These are phyloP conservation scores for Aspergillus ochraceus DNA, from an alignment of 2,329 filamentous ascomycete genomes.

Conservation along the genomic window DNA sequence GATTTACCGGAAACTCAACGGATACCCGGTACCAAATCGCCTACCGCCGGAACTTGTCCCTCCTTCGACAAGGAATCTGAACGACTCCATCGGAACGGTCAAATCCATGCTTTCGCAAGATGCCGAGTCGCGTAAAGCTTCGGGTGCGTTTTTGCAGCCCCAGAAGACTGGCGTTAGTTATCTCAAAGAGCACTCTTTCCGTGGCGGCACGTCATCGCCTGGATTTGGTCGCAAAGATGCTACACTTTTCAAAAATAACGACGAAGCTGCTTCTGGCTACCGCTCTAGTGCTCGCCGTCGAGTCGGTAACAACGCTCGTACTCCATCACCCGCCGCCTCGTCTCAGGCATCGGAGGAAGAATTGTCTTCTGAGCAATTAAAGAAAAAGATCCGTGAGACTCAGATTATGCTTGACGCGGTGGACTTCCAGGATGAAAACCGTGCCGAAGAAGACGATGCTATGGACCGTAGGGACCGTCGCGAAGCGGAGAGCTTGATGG, in stretches of 20 bases:
- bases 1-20: slow-evolving; percentile 96
- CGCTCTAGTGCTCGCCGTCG: slow-evolving; percentile 89
- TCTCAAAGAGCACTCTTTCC: slow-evolving; percentile 92
- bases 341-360: slow-evolving; percentile 73
- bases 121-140: slow-evolving; percentile 83
- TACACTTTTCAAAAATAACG: slow-evolving; percentile 95
- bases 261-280: slow-evolving; percentile 81
- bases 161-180: slow-evolving; percentile 99
- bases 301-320: slow-evolving; percentile 66
- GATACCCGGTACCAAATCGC: slow-evolving; percentile 84
- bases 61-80: slow-evolving; percentile 90
- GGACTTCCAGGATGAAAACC: slow-evolving; percentile 91
- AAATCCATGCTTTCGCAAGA: slow-evolving; percentile 88
- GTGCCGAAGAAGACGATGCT: slow-evolving; percentile 85
- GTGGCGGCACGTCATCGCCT: slow-evolving; percentile 59
- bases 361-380: slow-evolving; percentile 78
- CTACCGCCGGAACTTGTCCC: slow-evolving; percentile 91
- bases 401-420: slow-evolving; percentile 93
- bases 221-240: slow-evolving; percentile 78
- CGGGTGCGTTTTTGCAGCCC: slow-evolving; percentile 84
- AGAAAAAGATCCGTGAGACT: slow-evolving; percentile 91
- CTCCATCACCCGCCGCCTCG: slow-evolving; percentile 76
- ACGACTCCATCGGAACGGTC: slow-evolving; percentile 87
- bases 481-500: slow-evolving; percentile 91
- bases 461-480: slow-evolving; percentile 86